Percentiles rank a stretch among this genome's conserved stretches.
phyloP scores from a whole-genome alignment of 2,329 filamentous ascomycete species.

The Volutella citrinella region DNA sequence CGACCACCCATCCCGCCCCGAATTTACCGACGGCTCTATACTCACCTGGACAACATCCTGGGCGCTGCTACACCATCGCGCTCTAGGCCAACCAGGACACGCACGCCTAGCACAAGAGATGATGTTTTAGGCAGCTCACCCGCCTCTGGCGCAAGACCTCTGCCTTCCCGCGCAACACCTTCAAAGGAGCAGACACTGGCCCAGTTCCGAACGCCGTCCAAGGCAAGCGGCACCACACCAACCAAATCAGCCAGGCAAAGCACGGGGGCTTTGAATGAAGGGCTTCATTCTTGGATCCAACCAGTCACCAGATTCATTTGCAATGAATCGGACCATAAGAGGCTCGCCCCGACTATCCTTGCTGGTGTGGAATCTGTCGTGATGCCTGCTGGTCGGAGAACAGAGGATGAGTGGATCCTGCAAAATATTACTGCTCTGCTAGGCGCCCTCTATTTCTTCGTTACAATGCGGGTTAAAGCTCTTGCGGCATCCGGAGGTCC shows the following conservation, averaged over 20 bases:
- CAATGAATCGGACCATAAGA: conserved; percentile 55
- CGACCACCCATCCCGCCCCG: conserved; percentile 75
- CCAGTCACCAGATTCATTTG: conserved; percentile 64
- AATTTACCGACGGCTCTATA: conserved; percentile 80
- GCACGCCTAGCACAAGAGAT: conserved; percentile 34
- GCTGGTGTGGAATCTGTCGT: conserved; percentile 65
- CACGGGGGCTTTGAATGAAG: conserved; percentile 28
- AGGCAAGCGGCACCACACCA: conserved; percentile 31
- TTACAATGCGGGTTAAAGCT: conserved; percentile 47
- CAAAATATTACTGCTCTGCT: conserved; percentile 52
- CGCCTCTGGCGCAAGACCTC: conserved; percentile 26
- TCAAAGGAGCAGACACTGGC: conserved; percentile 44
- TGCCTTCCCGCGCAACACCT: conserved; percentile 43
- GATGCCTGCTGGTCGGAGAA: conserved; percentile 39
- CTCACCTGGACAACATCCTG: conserved; percentile 73
- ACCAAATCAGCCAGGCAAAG: conserved; percentile 43
- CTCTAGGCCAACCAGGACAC: conserved; percentile 22
- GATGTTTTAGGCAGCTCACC: conserved; percentile 23
- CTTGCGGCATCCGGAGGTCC: conserved; percentile 36
- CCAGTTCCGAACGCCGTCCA: conserved; percentile 37
- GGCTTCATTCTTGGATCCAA: conserved; percentile 65
- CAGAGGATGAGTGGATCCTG: conserved; percentile 47
- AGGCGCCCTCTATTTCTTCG: conserved; percentile 59
- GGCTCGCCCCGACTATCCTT: conserved; percentile 68
- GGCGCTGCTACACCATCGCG: conserved; percentile 33